Percentiles rank a stretch among this genome's conserved stretches.
Evolutionary conservation across 495 filamentous ascomycete genomes (phyloP).

Genomic region (Neurospora sp.): DNA sequence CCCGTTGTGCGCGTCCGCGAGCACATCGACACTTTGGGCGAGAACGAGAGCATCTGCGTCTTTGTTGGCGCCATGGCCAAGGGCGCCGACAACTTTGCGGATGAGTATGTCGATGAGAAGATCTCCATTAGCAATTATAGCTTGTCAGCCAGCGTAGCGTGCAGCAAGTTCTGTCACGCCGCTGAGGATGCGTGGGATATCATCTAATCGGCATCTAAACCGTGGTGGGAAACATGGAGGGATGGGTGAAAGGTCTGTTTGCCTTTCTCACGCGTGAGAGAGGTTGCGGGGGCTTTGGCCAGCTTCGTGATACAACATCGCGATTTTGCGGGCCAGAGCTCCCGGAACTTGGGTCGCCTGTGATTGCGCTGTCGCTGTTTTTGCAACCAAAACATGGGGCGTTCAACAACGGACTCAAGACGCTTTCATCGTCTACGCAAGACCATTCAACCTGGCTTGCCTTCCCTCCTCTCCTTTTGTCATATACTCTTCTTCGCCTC

Average conservation of each 20-base stretch:
- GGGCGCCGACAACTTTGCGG: constrained; percentile 89
- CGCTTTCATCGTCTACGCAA: constrained; percentile 51
- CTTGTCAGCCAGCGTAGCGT: constrained; percentile 91
- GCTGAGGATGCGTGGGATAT: constrained; percentile 96
- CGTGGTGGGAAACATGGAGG: constrained; percentile 5
- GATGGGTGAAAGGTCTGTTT: constrained; percentile 24
- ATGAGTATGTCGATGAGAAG: constrained; percentile 87
- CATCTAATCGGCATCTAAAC: constrained; percentile 41
- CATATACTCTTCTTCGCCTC: constrained; percentile 3
- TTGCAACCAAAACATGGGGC: constrained; percentile 73
- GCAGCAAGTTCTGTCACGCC: constrained; percentile 98
- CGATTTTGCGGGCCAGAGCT: constrained; percentile 22
- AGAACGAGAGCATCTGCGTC: constrained; percentile 89
- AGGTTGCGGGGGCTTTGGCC: constrained; percentile 20
- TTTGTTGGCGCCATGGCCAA: constrained; percentile 99
- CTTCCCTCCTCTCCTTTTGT: constrained; percentile 27
- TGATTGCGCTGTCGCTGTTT: constrained; percentile 58
- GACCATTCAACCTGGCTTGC: constrained; percentile 61
- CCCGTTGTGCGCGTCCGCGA: constrained; percentile 78
- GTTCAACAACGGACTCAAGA: constrained; percentile 72
- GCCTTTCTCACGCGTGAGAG: constrained; percentile 13
- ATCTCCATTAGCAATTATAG: constrained; percentile 98
- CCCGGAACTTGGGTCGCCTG: constrained; percentile 36
- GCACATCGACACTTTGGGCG: constrained; percentile 67
- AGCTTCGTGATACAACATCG: constrained; percentile 41